Evolutionary conservation across 495 filamentous ascomycete genomes (phyloP), one percentile per base, ranked within the genome.

Genomic region (Aspergillus kassunensis): DNA sequence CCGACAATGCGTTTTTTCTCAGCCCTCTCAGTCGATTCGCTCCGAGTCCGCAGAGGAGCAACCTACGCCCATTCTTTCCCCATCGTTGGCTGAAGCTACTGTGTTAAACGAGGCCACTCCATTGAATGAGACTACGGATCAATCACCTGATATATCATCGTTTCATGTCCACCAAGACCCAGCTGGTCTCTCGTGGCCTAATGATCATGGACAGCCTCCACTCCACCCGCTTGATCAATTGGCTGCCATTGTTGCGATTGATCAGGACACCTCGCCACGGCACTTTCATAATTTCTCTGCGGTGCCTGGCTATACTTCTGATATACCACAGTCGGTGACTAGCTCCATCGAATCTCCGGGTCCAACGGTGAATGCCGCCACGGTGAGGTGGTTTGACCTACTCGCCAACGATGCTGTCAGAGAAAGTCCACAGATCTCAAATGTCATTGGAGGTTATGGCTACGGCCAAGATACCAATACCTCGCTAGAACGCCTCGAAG

Each of bases 331-430:
- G 6, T 44, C 41, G 4, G 41, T 44, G 23, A 18, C 41, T 3
- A 30, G 24, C n/a, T 30, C 41, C 9, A 44, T 44, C 24, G 41
- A 30, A 21, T 44, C 41, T 7, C 41, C 41, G n/a, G 25, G 41
- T 8, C 24, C 25, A 9, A 19, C 41, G 12, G 18, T 44, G 18
- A 44, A 44, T 16, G 25, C 15, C 24, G 41, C 41, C 13, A 24
- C 41, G 9, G 24, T 44, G 18, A 30, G 41, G 25, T 44, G 41
- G 41, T 44, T 44, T 15, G 41, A 44, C 20, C 25, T 44, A n/a
- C 41, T 44, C 8, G 41, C 41, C 4, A 44, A 44, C 31, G 41
- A 44, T 8, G 41, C 41, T 30, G 25, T 44, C 24, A 27, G 41
- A 8, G 41, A 44, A 11, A 44, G 19, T 8, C 41, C 41, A 13